A percentile compares a stretch with the other conserved stretches of the same genome.
Evolutionary conservation across 305 asterid genomes (phyloP).

Genomic region (Fraxinus velutina): DNA sequence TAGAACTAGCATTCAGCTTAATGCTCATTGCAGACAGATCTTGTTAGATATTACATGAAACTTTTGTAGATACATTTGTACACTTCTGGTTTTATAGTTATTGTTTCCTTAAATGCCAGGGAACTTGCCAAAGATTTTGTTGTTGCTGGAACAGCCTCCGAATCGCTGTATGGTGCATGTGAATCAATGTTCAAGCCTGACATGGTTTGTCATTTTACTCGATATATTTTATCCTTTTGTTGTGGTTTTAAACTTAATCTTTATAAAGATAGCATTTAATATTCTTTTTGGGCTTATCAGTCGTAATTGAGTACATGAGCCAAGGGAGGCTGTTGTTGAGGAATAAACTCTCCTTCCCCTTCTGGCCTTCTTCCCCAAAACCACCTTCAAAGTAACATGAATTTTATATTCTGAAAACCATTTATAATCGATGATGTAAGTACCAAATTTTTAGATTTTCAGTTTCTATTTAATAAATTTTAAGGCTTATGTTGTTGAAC

Average conservation of each 20-base stretch:
- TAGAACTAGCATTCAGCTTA: neutral
- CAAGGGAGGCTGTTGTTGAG: neutral
- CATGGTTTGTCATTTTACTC: constrained; percentile 53
- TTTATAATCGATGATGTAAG: neutral
- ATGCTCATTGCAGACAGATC: neutral
- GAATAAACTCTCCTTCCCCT: neutral
- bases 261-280: neutral
- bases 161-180: constrained; percentile 95
- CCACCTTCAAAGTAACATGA: neutral
- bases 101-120: constrained; percentile 41
- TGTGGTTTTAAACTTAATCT: neutral
- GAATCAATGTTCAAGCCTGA: constrained; percentile 97
- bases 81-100: neutral
- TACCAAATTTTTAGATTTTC: neutral
- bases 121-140: constrained; percentile 99
- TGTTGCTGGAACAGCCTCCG: constrained; percentile 96
- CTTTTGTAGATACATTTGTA: neutral
- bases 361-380: neutral
- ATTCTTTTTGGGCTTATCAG: neutral
- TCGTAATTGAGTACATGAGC: neutral
- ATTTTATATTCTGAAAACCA: neutral
- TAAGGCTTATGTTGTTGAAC: neutral
- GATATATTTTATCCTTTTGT: neutral
- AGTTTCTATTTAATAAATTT: neutral
- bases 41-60: neutral